Percentiles rank a stretch among this genome's conserved stretches.
Conservation (phyloP, 345 rosid genomes). For the Clausena lansium region DNA sequence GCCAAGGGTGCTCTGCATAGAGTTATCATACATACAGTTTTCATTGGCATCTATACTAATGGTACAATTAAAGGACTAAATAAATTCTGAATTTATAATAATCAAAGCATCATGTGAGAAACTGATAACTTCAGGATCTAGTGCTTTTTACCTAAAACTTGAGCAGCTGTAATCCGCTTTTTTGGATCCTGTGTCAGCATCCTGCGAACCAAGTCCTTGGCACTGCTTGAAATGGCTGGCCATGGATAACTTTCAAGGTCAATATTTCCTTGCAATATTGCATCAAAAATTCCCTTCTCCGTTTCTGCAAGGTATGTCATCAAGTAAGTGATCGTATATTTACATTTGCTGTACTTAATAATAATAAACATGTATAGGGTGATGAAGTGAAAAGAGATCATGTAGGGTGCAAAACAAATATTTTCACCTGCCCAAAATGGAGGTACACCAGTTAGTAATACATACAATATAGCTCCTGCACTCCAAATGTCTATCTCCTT, state of each 20-base stretch:
- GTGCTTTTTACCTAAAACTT: slow-evolving; percentile 57
- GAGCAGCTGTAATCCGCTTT: slow-evolving; percentile 61
- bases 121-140: too few relatives aligned
- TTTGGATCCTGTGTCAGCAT: slow-evolving; percentile 76
- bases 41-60: background rate
- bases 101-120: background rate
- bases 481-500: slow-evolving; percentile 88
- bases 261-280: slow-evolving; percentile 63
- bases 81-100: too few relatives aligned
- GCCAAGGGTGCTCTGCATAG: slow-evolving; percentile 29
- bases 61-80: background rate
- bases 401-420: background rate
- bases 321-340: background rate
- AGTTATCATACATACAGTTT: background rate
- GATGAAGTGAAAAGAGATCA: background rate
- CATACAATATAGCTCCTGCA: slow-evolving; percentile 75
- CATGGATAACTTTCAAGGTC: slow-evolving; percentile 73
- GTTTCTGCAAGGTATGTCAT: slow-evolving; percentile 44
- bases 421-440: slow-evolving; percentile 91
- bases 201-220: slow-evolving; percentile 69
- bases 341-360: background rate
- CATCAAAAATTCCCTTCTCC: slow-evolving; percentile 77
- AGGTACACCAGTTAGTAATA: slow-evolving; percentile 91
- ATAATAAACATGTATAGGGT: background rate
- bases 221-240: slow-evolving; percentile 72